Evolutionary conservation across 2,329 filamentous ascomycete genomes (phyloP), one percentile per base, ranked within the genome.

Genomic region (Colletotrichum scovillei): DNA sequence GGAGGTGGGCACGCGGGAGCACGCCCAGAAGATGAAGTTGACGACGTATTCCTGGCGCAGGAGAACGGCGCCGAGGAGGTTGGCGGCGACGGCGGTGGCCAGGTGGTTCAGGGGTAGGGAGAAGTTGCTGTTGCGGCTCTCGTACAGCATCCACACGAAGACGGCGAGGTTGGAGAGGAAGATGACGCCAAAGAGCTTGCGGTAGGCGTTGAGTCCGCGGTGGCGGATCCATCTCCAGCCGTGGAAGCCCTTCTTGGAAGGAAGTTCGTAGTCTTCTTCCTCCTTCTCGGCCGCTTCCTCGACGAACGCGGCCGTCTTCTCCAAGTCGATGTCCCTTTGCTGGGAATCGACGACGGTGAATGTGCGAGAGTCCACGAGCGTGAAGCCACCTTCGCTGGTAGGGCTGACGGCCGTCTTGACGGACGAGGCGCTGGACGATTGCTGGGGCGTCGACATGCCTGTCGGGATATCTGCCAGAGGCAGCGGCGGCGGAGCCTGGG

Each of bases 111-210:
- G 72, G 59, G 79, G 77, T 42, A 81, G 73, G 26, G 78, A 77
- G 57, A 82, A 75, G 63, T 66, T 66, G 26, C 6, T 46, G n/a
- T 66, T 38, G 16, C 72, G 74, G 52, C 59, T 67, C 5, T 73
- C 76, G 65, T 82, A 76, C 26, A 88, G 77, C 65, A 88, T 80
- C 67, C 81, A 80, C 75, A 84, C 78, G 64, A 89, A 82, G 38
- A 87, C 88, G 52, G 82, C 83, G 55, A 87, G 76, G 75, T 91
- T 91, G 74, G 82, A 78, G 42, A 89, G 74, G 74, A 88, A 85
- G 32, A 89, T 82, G 16, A 89, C 63, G 63, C 87, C 86, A 78
- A 91, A 91, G 5, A 91, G 85, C 9, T 87, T 85, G 49, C 89
- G 86, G 76, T 91, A 91, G 30, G 87, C 82, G 64, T 87, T 87